Evolutionary conservation across 805 yeast genomes (phyloP).

Genomic region (Wickerhamomyces queroliae): DNA sequence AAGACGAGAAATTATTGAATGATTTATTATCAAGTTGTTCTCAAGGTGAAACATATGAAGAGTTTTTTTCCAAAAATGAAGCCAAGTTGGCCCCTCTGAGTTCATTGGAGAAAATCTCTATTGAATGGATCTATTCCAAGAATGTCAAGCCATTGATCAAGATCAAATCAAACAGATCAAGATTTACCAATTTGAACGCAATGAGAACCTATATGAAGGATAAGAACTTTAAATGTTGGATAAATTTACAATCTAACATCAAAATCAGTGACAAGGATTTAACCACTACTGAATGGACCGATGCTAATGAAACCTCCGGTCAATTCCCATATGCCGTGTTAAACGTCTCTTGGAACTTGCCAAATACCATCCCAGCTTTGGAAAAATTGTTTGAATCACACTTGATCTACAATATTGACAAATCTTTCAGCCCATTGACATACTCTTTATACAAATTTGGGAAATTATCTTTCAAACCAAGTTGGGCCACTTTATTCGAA

Average conservation of each 20-base stretch:
- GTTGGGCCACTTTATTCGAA: constrained; percentile 32
- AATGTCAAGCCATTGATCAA: constrained; percentile 19
- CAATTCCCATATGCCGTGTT: constrained; percentile 44
- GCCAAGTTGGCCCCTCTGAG: constrained; percentile 8
- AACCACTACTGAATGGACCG: constrained; percentile 10
- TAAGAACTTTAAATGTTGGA: constrained; percentile 20
- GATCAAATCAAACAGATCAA: constrained; percentile 10
- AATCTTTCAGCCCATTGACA: constrained; percentile 28
- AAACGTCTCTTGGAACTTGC: constrained; percentile 39
- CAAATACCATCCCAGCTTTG: constrained; percentile 23
- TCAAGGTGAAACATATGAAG: constrained; percentile 8
- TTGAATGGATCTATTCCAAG: constrained; percentile 22
- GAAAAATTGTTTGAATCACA: constrained; percentile 38
- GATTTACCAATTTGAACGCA: constrained; percentile 13
- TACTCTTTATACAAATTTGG: constrained; percentile 23
- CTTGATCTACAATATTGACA: constrained; percentile 40
- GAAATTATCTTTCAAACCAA: constrained; percentile 27
- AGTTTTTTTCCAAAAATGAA: constrained; percentile 6
- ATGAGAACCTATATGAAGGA: too few relatives aligned
- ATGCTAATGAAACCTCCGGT: constrained; percentile 4
- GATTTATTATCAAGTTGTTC: constrained; percentile 10
- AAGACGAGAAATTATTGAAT: constrained; percentile 5
- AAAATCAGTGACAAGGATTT: constrained; percentile 10
- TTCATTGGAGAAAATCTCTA: constrained; percentile 20
- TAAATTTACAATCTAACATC: constrained; percentile 18